phyloP scores from a whole-genome alignment of 1,139 yeast species.

The Yamadazyma aaseri region DNA sequence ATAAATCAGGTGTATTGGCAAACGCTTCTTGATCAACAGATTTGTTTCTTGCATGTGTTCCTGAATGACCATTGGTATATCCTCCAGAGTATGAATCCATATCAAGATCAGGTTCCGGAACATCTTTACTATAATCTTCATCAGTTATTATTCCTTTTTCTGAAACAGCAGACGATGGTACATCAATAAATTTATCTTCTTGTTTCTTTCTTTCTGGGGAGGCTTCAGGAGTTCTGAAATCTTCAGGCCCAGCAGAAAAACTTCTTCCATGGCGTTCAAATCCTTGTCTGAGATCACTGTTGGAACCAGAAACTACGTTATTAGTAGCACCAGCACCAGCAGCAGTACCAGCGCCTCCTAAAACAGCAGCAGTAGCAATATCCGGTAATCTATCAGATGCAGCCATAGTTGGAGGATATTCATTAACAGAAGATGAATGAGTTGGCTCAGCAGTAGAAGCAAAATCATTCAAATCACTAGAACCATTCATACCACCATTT shows the following conservation, averaged over 20 bases:
- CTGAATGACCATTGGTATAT: conserved; percentile 9
- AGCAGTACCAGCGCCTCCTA: conserved; percentile 6
- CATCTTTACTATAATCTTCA: conserved; percentile 13
- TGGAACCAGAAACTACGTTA: conserved; percentile 3
- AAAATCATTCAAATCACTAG: too few species aligned
- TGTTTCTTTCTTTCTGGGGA: conserved; percentile 28
- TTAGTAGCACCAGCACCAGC: conserved; percentile 12
- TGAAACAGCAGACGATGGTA: conserved; percentile 26
- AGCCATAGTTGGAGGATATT: neutral
- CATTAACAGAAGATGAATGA: neutral
- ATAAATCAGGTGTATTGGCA: conserved; percentile 15
- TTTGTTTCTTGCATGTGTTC: conserved; percentile 4
- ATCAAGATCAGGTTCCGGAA: conserved; percentile 4
- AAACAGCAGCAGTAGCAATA: conserved; percentile 12
- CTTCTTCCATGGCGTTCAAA: conserved; percentile 39
- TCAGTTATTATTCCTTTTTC: conserved; percentile 22
- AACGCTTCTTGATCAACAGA: conserved; percentile 10
- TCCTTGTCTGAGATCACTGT: conserved; percentile 17
- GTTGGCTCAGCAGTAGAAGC: neutral
- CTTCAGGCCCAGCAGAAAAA: conserved; percentile 43
- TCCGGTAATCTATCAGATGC: conserved; percentile 1
- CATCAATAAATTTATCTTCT: conserved; percentile 28
- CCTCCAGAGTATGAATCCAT: neutral
- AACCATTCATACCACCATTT: conserved; percentile 7
- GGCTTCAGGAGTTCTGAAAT: conserved; percentile 42